These are phyloP conservation scores for Tephrocybe sp. DNA, from an alignment of 768 basidiomycete species.

Conservation along the genomic window DNA sequence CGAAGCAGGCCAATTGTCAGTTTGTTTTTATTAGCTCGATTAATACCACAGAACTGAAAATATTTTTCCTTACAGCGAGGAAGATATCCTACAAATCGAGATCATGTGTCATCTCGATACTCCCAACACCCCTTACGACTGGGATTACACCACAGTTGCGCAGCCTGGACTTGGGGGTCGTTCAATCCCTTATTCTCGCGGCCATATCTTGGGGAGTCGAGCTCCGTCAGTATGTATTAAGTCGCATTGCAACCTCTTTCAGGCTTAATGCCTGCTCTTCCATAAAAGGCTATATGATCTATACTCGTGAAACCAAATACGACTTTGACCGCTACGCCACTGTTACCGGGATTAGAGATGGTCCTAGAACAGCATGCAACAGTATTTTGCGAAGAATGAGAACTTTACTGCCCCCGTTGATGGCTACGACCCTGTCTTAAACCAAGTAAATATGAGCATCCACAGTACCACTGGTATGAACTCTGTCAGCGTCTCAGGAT, in stretches of 20 bases:
- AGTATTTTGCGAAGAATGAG: slow-evolving; percentile 17
- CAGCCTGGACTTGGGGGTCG: slow-evolving; percentile 9
- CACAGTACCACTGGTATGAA: slow-evolving; percentile 25
- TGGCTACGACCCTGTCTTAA: slow-evolving; percentile 23
- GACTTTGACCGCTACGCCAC: neutral
- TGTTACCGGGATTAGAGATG: neutral
- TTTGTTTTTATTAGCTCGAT: neutral
- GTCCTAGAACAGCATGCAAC: neutral
- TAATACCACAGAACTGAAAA: too few relatives aligned
- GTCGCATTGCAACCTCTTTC: too few relatives aligned
- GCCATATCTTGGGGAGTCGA: slow-evolving; percentile 10
- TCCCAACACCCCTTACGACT: slow-evolving; percentile 11
- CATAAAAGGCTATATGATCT: neutral
- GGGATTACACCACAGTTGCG: slow-evolving; percentile 12
- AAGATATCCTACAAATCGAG: slow-evolving; percentile 1
- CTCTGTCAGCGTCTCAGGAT: slow-evolving; percentile 22
- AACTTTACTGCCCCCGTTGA: slow-evolving; percentile 22
- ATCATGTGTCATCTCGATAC: slow-evolving; percentile 3
- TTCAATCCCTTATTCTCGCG: slow-evolving; percentile 9
- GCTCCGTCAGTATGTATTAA: slow-evolving; percentile 11
- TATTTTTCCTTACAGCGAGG: slow-evolving; percentile 6
- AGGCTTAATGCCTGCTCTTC: too few relatives aligned
- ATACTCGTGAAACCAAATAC: neutral
- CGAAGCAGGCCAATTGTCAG: slow-evolving; percentile 9
- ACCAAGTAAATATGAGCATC: slow-evolving; percentile 25